Evolutionary conservation across 495 filamentous ascomycete species (phyloP).

Genomic region (Neurospora discreta): DNA sequence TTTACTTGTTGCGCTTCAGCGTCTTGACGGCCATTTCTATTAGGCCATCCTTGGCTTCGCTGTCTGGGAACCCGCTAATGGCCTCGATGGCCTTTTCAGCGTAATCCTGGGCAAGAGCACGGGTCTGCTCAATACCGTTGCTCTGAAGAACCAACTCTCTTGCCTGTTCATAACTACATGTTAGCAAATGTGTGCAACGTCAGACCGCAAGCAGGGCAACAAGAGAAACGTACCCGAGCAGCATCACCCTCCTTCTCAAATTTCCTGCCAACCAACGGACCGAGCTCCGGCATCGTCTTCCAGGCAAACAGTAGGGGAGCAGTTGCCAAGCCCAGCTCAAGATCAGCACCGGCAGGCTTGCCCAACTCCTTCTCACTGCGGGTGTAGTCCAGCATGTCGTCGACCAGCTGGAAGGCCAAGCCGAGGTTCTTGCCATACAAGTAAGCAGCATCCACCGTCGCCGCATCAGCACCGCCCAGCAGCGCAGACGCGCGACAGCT

Average conservation of each 20-base stretch:
- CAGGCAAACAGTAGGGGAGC: slow-evolving; percentile 92
- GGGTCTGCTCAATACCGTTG: slow-evolving; percentile 81
- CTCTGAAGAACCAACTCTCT: slow-evolving; percentile 71
- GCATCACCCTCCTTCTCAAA: slow-evolving; percentile 79
- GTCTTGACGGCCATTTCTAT: slow-evolving; percentile 91
- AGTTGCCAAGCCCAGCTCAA: slow-evolving; percentile 91
- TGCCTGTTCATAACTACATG: slow-evolving; percentile 45
- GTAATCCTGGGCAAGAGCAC: slow-evolving; percentile 80
- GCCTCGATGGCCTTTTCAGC: slow-evolving; percentile 77
- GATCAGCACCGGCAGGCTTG: slow-evolving; percentile 88
- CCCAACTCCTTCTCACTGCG: slow-evolving; percentile 72
- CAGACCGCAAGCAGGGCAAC: neutral
- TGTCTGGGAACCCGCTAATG: slow-evolving; percentile 72
- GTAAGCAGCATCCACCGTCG: slow-evolving; percentile 85
- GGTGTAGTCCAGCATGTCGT: slow-evolving; percentile 97
- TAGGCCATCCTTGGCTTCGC: slow-evolving; percentile 82
- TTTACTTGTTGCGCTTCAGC: slow-evolving; percentile 74
- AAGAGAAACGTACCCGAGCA: slow-evolving; percentile 47
- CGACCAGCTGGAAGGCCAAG: slow-evolving; percentile 93
- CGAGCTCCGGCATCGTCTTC: slow-evolving; percentile 79
- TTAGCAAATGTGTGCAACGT: slow-evolving; percentile 1
- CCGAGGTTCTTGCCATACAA: slow-evolving; percentile 85
- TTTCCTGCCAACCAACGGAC: slow-evolving; percentile 81
- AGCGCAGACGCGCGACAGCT: slow-evolving; percentile 84
- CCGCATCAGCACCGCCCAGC: slow-evolving; percentile 62